Evolutionary conservation across 179 eudicot genomes (phyloP).

Genomic region (Nepenthes alata): DNA sequence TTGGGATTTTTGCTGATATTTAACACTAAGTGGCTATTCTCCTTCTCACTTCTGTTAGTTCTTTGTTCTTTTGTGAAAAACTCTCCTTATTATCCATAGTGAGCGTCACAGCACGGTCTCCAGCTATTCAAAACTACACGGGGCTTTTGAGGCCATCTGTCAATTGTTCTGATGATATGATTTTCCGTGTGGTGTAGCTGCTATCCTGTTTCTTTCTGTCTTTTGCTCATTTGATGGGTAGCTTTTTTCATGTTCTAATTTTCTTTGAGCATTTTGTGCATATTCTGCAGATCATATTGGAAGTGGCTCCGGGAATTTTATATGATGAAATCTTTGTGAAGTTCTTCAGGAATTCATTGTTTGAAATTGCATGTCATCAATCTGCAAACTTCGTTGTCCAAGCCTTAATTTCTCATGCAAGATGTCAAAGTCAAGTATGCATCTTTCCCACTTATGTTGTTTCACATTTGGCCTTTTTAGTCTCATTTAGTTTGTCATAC

Average conservation of each 20-base stretch:
- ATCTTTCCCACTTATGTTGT: neutral
- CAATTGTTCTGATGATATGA: too few relatives aligned
- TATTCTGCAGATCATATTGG: constrained; percentile 67
- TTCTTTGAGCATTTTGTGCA: constrained; percentile 2
- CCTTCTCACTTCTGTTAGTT: too few relatives aligned
- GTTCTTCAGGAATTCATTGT: constrained; percentile 55
- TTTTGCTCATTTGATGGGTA: neutral
- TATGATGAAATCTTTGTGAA: constrained; percentile 48
- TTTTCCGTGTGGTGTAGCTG: neutral
- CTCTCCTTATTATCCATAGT: too few relatives aligned
- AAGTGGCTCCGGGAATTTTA: constrained; percentile 70
- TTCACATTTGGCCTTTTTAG: too few relatives aligned
- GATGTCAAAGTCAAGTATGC: constrained; percentile 61
- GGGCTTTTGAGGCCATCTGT: too few relatives aligned
- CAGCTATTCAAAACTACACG: too few relatives aligned
- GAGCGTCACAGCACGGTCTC: too few relatives aligned
- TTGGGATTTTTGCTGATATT: too few relatives aligned
- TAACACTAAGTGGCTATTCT: too few relatives aligned
- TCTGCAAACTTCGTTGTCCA: constrained; percentile 84
- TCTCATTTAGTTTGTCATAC: neutral
- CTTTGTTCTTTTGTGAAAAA: too few relatives aligned
- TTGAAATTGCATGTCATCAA: constrained; percentile 47
- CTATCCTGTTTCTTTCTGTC: neutral
- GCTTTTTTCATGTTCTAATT: neutral
- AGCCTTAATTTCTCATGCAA: constrained; percentile 70